A percentile compares a stretch with the other conserved stretches of the same genome.
These are phyloP conservation scores for Colletotrichum tropicicola DNA, from an alignment of 2,329 filamentous ascomycete genomes.

Conservation along the genomic window DNA sequence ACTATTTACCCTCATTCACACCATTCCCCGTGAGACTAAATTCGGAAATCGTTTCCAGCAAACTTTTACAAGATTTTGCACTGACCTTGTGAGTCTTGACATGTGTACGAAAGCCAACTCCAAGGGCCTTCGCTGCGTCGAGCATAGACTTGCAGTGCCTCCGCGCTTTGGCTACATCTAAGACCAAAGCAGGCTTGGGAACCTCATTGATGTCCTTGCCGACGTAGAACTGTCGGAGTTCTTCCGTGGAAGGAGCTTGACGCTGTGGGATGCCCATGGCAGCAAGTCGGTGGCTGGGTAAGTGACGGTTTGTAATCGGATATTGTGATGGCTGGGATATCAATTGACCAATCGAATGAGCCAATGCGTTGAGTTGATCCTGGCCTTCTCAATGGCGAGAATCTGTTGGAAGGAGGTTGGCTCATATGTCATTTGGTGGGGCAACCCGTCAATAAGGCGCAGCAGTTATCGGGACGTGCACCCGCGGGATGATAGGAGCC, in stretches of 20 bases:
- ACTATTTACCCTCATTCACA: too few species aligned
- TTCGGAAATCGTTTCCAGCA: too few species aligned
- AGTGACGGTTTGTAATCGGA: background rate
- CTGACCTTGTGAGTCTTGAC: conserved; percentile 73
- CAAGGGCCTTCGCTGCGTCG: conserved; percentile 53
- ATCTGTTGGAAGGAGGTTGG: background rate
- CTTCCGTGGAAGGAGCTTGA: background rate
- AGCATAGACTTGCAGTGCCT: conserved; percentile 68
- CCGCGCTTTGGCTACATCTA: conserved; percentile 62
- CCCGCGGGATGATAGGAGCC: background rate
- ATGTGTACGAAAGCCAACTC: conserved; percentile 67
- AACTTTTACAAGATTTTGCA: too few species aligned
- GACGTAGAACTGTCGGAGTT: conserved; percentile 36
- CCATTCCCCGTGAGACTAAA: too few species aligned
- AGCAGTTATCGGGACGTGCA: too few species aligned
- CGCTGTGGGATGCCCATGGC: conserved; percentile 33
- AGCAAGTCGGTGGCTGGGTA: background rate
- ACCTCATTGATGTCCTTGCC: conserved; percentile 42
- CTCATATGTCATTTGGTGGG: background rate
- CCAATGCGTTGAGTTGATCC: background rate
- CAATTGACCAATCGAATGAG: background rate
- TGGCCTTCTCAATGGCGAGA: too few species aligned
- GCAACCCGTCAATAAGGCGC: too few species aligned
- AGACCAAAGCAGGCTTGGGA: conserved; percentile 62
- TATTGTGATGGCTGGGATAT: background rate